Conservation (phyloP, 1,284 basidiomycete species). For the Polyporus tsugae region DNA sequence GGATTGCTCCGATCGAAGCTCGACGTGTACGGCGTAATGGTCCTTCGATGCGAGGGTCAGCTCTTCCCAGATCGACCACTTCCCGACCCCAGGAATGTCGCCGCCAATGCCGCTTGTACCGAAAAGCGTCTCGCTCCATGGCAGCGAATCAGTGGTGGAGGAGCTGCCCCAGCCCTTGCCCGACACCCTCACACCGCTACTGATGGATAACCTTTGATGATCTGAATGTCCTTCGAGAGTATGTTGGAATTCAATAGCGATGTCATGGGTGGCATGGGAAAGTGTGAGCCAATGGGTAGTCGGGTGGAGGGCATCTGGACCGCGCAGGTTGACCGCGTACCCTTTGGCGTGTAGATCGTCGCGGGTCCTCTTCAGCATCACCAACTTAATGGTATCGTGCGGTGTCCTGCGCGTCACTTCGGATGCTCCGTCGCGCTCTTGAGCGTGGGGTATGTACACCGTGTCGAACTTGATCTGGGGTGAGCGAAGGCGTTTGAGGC, state of each 20-base stretch:
- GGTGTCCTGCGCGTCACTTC: neutral
- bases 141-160: neutral
- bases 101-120: neutral
- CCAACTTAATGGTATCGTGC: neutral
- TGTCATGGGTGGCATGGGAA: neutral
- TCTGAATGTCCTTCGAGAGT: no score
- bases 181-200: neutral
- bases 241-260: neutral
- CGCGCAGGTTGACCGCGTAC: neutral
- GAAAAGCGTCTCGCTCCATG: neutral
- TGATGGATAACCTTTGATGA: neutral
- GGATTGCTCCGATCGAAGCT: neutral
- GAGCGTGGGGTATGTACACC: neutral
- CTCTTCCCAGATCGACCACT: neutral
- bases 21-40: neutral
- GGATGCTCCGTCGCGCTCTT: neutral
- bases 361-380: neutral
- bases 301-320: neutral
- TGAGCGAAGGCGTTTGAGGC: no score
- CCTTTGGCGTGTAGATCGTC: neutral
- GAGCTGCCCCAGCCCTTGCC: neutral
- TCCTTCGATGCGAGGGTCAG: neutral
- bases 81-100: neutral
- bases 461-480: neutral
- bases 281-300: neutral